Percentiles rank a stretch among this genome's conserved stretches.
phyloP scores from a whole-genome alignment of 1,284 basidiomycete species.

The Malassezia dermatis region DNA sequence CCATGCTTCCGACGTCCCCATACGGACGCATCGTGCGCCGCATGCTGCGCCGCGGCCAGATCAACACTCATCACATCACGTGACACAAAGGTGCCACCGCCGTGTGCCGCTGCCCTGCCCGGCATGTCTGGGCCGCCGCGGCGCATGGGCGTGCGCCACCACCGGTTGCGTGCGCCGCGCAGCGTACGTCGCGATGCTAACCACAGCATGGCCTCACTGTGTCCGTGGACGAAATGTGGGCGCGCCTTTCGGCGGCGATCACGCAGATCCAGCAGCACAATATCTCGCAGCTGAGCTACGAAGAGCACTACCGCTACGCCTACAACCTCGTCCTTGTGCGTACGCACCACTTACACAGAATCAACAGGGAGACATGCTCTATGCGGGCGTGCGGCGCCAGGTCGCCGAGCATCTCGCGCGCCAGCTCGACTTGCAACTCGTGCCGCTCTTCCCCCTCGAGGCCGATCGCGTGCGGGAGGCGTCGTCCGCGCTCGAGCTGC shows the following conservation, averaged over 20 bases:
- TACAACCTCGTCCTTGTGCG: constrained; percentile 41
- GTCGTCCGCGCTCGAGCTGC: constrained; percentile 11
- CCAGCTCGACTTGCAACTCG: constrained; percentile 66
- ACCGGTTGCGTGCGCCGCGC: constrained; percentile 17
- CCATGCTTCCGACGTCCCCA: constrained; percentile 2
- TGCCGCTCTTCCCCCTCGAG: constrained; percentile 65
- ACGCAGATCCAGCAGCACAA: constrained; percentile 91
- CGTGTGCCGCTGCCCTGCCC: neutral
- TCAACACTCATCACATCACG: constrained; percentile 3
- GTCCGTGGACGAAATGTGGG: constrained; percentile 53
- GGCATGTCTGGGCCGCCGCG: constrained; percentile 10
- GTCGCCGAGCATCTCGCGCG: constrained; percentile 71
- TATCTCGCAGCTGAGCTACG: constrained; percentile 81
- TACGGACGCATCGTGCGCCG: too few relatives aligned
- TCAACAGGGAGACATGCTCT: constrained; percentile 71
- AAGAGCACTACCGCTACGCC: constrained; percentile 66
- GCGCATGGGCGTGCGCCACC: constrained; percentile 14
- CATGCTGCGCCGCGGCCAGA: neutral
- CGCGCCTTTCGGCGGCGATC: constrained; percentile 68
- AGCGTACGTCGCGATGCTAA: constrained; percentile 2
- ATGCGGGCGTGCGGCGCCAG: constrained; percentile 71
- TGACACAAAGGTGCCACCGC: neutral
- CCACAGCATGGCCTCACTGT: constrained; percentile 33
- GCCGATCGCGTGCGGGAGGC: constrained; percentile 46
- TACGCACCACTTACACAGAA: constrained; percentile 43